A percentile compares a stretch with the other conserved stretches of the same genome.
These are phyloP conservation scores for Aspergillus egyptiacus DNA, from an alignment of 495 filamentous ascomycete genomes.

Conservation along the genomic window DNA sequence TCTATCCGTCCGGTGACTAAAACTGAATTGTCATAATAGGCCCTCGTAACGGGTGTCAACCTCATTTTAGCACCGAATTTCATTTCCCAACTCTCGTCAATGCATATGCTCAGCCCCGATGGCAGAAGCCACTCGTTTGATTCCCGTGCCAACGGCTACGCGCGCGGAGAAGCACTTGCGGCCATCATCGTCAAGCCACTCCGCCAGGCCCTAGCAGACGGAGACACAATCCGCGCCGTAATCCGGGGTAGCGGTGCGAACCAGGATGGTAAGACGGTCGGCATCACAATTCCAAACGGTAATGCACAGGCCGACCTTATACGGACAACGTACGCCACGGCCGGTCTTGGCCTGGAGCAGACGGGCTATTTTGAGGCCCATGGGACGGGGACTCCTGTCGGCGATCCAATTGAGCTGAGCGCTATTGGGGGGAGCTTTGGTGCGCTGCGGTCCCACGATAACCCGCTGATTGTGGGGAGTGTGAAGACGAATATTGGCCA, in stretches of 20 bases:
- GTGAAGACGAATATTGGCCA: slow-evolving; percentile 52
- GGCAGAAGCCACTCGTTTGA: slow-evolving; percentile 34
- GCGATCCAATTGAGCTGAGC: slow-evolving; percentile 35
- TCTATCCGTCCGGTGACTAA: too few species aligned
- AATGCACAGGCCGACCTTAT: slow-evolving; percentile 15
- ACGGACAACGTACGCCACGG: slow-evolving; percentile 23
- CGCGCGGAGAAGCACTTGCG: slow-evolving; percentile 28
- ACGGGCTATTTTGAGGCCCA: slow-evolving; percentile 30
- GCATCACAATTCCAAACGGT: slow-evolving; percentile 36
- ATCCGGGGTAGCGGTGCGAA: slow-evolving; percentile 39
- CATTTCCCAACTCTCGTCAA: slow-evolving; percentile 20
- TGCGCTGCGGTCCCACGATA: slow-evolving; percentile 11
- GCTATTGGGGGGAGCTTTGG: slow-evolving; percentile 41
- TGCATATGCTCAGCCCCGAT: slow-evolving; percentile 29
- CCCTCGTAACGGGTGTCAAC: slow-evolving; percentile 19
- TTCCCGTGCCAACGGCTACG: slow-evolving; percentile 30
- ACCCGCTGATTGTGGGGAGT: not conserved
- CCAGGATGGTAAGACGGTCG: slow-evolving; percentile 40
- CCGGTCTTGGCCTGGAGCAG: slow-evolving; percentile 13
- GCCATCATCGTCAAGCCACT: slow-evolving; percentile 36
- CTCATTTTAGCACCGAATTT: slow-evolving; percentile 28
- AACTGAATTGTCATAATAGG: too few species aligned
- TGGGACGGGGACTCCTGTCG: slow-evolving; percentile 34
- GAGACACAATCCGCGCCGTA: slow-evolving; percentile 37
- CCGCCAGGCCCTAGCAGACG: slow-evolving; percentile 27